Evolutionary conservation across 495 filamentous ascomycete species (phyloP), one percentile per base, ranked within the genome.

Genomic region (Annulohypoxylon moriforme): DNA sequence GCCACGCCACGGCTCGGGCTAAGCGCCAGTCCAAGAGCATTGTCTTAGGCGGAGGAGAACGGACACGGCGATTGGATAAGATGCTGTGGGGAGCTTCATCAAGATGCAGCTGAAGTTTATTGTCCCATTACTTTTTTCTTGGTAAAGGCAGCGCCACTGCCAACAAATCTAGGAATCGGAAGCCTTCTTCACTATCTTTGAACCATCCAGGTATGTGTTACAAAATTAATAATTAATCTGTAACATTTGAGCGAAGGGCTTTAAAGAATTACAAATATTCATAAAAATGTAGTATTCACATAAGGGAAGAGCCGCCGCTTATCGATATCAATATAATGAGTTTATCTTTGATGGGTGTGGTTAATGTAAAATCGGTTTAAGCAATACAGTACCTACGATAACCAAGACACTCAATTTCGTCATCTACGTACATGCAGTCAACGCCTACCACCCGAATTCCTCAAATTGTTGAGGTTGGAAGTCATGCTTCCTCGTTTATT

Each of bases 401-500:
- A 55, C 27, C 13, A 18, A 3, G 18, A 24, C 29, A 24, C 20
- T 57, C 18, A 3, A 24, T 58, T 29, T 13, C 20, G 16, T 58
- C 31, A 58, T 40, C 55, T 49, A 16, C 27, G 22, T 27, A 25
- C 22, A n/a, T 50, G n/a, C 13, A 50, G 7, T 33, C 22, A 29
- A 27, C 9, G 27, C 4, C 3, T 27, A 50, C 27, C 9, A 11
- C 22, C 20, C 14, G 11, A 40, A 57, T 36, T 24, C 18, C 20
- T 40, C 7, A 22, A 38, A 2, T 20, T 66, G 11, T 29, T 14
- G 49, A 55, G 31, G 34, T 24, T 27, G 24, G 8, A 49, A 57
- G 64, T 58, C 49, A 77, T 75, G 69, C 46, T 44, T 47, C 62
- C 68, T 66, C 64, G 56, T 44, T 53, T 68, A 4, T 33, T 69